phyloP scores from a whole-genome alignment of 2,329 filamentous ascomycete species.

The Herpomyces periplanetae region DNA sequence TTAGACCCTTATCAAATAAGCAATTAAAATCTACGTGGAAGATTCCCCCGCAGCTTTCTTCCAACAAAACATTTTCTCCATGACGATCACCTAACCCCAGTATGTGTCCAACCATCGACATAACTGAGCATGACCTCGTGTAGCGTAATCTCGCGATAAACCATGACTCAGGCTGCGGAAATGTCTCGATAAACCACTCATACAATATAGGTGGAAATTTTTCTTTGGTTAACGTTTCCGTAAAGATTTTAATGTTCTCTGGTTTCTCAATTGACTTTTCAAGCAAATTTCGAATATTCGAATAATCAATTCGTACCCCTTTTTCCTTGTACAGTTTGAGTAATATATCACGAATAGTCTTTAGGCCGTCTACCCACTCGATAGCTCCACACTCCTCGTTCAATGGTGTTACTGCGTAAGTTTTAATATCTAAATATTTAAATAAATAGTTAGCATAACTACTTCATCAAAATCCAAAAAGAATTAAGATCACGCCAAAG shows the following conservation, averaged over 20 bases:
- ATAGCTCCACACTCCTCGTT: slow-evolving; percentile 94
- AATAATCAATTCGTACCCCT: slow-evolving; percentile 15
- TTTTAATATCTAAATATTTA: slow-evolving; percentile 27
- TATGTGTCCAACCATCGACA: slow-evolving; percentile 97
- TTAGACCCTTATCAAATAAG: slow-evolving; percentile 85
- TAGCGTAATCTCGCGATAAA: slow-evolving; percentile 59
- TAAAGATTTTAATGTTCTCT: slow-evolving; percentile 29
- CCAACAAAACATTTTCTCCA: slow-evolving; percentile 79
- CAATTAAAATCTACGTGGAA: slow-evolving; percentile 99
- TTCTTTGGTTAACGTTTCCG: slow-evolving; percentile 17
- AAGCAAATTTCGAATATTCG: slow-evolving; percentile 17
- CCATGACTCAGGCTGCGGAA: slow-evolving; percentile 69
- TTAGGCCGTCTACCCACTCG: slow-evolving; percentile 90
- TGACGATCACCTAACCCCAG: slow-evolving; percentile 73
- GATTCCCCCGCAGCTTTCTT: slow-evolving; percentile 66
- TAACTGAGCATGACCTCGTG: slow-evolving; percentile 72
- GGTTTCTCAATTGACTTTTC: slow-evolving; percentile 21
- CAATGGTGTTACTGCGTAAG: slow-evolving; percentile 75
- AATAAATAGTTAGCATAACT: slow-evolving; percentile 2
- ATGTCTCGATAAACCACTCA: slow-evolving; percentile 81
- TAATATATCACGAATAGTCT: slow-evolving; percentile 66
- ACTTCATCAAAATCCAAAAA: not conserved
- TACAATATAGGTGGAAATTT: slow-evolving; percentile 51
- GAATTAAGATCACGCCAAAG: too few species aligned
- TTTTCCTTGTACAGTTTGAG: slow-evolving; percentile 35